These are phyloP conservation scores for Fusarium falciforme DNA, from an alignment of 2,329 filamentous ascomycete genomes.

Conservation along the genomic window DNA sequence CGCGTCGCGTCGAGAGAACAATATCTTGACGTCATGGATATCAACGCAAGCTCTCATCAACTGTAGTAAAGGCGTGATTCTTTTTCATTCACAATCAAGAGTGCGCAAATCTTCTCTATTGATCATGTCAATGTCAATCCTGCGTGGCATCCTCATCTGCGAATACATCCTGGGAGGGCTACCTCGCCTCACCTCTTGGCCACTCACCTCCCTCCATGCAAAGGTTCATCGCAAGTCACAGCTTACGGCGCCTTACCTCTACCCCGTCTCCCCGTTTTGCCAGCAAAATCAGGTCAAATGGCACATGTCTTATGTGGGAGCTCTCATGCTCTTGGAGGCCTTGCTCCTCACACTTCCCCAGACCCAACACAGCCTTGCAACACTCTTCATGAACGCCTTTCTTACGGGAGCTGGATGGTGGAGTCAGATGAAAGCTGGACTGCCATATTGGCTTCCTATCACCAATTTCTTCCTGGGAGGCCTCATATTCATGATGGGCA, in stretches of 20 bases:
- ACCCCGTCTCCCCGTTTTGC: neutral
- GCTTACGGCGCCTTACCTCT: neutral
- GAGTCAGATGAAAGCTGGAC: neutral
- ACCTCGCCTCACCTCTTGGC: neutral
- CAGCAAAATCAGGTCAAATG: neutral
- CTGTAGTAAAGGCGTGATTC: neutral
- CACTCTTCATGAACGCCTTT: neutral
- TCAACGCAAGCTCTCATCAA: neutral
- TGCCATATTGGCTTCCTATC: constrained; percentile 1
- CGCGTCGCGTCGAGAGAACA: neutral
- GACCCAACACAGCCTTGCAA: neutral
- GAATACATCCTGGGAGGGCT: neutral
- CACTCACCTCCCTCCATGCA: neutral
- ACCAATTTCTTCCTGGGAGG: neutral
- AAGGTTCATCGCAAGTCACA: neutral
- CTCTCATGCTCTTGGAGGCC: neutral
- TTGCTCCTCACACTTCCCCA: neutral
- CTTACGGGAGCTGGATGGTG: neutral
- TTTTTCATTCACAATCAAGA: neutral
- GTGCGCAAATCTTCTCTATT: rapidly evolving
- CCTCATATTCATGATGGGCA: neutral
- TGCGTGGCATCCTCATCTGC: neutral
- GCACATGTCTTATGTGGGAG: neutral
- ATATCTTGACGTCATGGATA: neutral
- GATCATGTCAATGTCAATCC: neutral